Evolutionary conservation across 306 rosid species (phyloP).

Genomic region (Cyclanthera cordifolia): DNA sequence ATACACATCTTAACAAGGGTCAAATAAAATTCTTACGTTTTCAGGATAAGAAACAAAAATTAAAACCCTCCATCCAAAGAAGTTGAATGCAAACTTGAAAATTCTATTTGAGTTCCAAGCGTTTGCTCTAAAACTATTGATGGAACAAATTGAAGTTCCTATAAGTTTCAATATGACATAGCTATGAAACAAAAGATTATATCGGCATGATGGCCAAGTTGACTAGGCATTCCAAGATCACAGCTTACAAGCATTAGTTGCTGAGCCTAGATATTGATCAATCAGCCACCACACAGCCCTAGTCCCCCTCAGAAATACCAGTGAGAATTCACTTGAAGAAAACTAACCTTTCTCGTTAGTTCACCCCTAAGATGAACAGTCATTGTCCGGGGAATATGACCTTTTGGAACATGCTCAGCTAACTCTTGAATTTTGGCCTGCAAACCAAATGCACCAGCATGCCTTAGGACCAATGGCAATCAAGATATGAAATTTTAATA

Average conservation of each 20-base stretch:
- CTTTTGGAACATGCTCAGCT: slow-evolving; percentile 95
- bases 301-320: background rate
- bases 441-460: slow-evolving; percentile 15
- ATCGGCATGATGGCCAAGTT: background rate
- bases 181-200: background rate
- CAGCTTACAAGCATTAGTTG: background rate
- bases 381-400: slow-evolving; percentile 95
- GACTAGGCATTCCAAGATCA: background rate
- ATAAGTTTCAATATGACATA: background rate
- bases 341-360: slow-evolving; percentile 82
- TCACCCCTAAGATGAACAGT: slow-evolving; percentile 95
- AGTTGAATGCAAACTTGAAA: slow-evolving; percentile 5
- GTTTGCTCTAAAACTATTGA: background rate
- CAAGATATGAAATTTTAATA: background rate
- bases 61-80: background rate
- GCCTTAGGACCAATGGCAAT: slow-evolving; percentile 2
- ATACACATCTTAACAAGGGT: background rate
- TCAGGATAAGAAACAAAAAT: background rate
- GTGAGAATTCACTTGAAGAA: slow-evolving; percentile 17
- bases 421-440: slow-evolving; percentile 98
- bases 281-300: background rate
- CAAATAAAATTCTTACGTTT: background rate
- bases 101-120: background rate
- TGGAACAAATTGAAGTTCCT: background rate
- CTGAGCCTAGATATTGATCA: background rate